Conservation (phyloP, 352 stramenopile genomes). For the Globisporangium cystogenes region DNA sequence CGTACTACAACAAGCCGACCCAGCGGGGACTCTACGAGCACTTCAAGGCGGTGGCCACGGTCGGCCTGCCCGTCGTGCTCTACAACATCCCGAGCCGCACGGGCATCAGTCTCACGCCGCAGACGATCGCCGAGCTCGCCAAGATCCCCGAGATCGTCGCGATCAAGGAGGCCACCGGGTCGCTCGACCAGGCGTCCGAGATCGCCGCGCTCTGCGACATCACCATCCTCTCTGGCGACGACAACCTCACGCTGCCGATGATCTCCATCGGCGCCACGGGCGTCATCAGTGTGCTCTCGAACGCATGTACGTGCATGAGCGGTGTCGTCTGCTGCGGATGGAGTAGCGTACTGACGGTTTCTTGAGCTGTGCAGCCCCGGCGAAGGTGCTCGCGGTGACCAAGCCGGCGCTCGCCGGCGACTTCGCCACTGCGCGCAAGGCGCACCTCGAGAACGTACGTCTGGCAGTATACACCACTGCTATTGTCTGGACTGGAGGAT, state of each 20-base stretch:
- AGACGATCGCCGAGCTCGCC: slow-evolving; percentile 91
- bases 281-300: slow-evolving; percentile 90
- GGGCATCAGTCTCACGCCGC: slow-evolving; percentile 92
- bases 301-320: slow-evolving; percentile 52
- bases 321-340: not conserved
- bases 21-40: slow-evolving; percentile 94
- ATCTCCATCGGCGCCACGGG: slow-evolving; percentile 87
- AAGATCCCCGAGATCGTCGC: slow-evolving; percentile 96
- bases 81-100: slow-evolving; percentile 98
- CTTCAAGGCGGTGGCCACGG: slow-evolving; percentile 87
- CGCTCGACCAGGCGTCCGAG: slow-evolving; percentile 85
- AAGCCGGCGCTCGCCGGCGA: slow-evolving; percentile 74
- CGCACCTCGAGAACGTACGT: slow-evolving; percentile 81
- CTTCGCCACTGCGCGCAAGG: slow-evolving; percentile 70
- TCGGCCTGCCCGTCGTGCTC: slow-evolving; percentile 92
- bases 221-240: slow-evolving; percentile 88
- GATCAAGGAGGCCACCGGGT: slow-evolving; percentile 97
- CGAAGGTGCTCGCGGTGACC: slow-evolving; percentile 83
- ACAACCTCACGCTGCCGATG: slow-evolving; percentile 88
- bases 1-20: slow-evolving; percentile 99
- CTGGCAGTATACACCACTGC: no score
- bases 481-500: no score
- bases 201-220: slow-evolving; percentile 89
- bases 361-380: slow-evolving; percentile 40
- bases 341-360: not conserved